Percentiles rank a stretch among this genome's conserved stretches.
Evolutionary conservation across 1,284 basidiomycete genomes (phyloP).

Genomic region (Tilletia setariae): DNA sequence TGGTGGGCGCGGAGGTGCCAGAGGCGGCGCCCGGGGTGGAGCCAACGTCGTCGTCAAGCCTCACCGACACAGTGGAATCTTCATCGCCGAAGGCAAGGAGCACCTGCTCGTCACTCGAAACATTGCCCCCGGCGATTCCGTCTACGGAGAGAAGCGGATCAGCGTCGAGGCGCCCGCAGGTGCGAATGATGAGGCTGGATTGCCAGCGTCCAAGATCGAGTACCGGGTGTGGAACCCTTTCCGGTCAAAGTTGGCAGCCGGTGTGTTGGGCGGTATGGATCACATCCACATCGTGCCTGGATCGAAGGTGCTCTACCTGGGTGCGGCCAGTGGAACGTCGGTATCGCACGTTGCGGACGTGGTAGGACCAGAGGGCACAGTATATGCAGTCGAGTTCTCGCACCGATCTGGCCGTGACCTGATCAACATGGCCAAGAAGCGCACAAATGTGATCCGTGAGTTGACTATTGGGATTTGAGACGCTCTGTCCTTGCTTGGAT

Average conservation of each 20-base stretch:
- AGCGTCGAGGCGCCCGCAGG: slow-evolving; percentile 65
- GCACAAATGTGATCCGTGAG: slow-evolving; percentile 96
- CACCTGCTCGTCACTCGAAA: slow-evolving; percentile 96
- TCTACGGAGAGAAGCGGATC: slow-evolving; percentile 88
- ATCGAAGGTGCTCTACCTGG: slow-evolving; percentile 93
- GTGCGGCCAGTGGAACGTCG: slow-evolving; percentile 91
- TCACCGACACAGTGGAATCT: slow-evolving; percentile 85
- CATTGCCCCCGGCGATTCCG: slow-evolving; percentile 91
- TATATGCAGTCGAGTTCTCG: slow-evolving; percentile 98
- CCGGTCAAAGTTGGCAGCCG: slow-evolving; percentile 92
- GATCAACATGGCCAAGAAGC: slow-evolving; percentile 99
- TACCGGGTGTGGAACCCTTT: slow-evolving; percentile 99
- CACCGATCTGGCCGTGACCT: slow-evolving; percentile 92
- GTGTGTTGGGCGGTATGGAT: slow-evolving; percentile 92
- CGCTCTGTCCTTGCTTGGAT: not conserved
- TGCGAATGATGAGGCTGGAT: slow-evolving; percentile 39
- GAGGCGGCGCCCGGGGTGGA: slow-evolving; percentile 65
- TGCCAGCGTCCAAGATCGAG: slow-evolving; percentile 72
- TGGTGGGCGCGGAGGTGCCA: slow-evolving; percentile 42
- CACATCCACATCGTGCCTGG: slow-evolving; percentile 90
- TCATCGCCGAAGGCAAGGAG: slow-evolving; percentile 68
- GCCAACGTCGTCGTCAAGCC: slow-evolving; percentile 80
- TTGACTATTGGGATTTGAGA: slow-evolving; percentile 29
- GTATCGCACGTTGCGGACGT: slow-evolving; percentile 98
- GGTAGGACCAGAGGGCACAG: slow-evolving; percentile 92